Evolutionary conservation across 1,284 basidiomycete genomes (phyloP).

Genomic region (Sanguinoderma infundibulare): DNA sequence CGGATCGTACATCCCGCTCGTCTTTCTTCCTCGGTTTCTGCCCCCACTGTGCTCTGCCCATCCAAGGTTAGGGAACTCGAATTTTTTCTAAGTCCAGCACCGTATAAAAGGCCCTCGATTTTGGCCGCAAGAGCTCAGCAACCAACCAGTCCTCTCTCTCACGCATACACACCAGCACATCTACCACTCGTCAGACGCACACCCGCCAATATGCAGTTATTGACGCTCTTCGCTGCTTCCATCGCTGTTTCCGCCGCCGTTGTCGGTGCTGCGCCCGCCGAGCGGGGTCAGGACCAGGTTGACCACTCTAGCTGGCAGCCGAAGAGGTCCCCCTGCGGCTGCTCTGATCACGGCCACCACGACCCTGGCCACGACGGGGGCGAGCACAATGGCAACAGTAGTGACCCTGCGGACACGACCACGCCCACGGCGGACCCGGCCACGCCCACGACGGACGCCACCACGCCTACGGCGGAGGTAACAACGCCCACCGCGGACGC

Average conservation of each 20-base stretch:
- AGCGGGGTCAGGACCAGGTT: not conserved
- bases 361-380: not conserved
- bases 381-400: no score
- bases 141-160: not conserved
- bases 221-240: not conserved
- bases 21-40: not conserved
- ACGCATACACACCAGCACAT: not conserved
- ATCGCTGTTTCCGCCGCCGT: not conserved
- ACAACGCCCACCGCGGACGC: no score
- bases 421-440: no score
- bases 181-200: not conserved
- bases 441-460: no score
- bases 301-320: not conserved
- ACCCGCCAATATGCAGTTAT: not conserved
- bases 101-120: not conserved
- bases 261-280: not conserved
- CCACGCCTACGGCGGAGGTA: no score
- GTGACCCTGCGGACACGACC: no score
- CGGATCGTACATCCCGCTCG: not conserved
- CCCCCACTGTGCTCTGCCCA: not conserved
- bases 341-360: not conserved
- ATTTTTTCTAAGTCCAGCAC: not conserved
- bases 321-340: not conserved
- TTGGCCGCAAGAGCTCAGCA: not conserved
- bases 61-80: not conserved